These are phyloP conservation scores for Misopates orontium DNA, from an alignment of 257 asterid species.

Conservation along the genomic window DNA sequence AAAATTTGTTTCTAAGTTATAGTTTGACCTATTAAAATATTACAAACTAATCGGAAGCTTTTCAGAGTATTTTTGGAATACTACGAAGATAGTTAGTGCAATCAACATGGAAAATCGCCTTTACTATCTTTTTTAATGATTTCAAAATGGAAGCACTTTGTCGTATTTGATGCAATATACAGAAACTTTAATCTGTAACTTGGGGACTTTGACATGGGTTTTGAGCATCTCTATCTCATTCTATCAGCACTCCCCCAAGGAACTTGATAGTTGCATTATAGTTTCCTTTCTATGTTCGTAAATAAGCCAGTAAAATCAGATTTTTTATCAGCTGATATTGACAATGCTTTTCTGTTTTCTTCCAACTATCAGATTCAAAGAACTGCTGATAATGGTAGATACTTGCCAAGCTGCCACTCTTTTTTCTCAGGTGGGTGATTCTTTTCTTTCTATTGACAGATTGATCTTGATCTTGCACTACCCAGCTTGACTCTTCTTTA, in stretches of 20 bases:
- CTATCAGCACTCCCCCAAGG: neutral
- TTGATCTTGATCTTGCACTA: neutral
- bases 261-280: neutral
- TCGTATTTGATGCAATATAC: too few species aligned
- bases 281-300: conserved; percentile 9
- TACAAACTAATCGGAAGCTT: too few species aligned
- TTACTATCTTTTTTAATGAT: too few species aligned
- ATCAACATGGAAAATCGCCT: too few species aligned
- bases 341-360: conserved; percentile 27
- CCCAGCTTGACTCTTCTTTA: conserved; percentile 13
- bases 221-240: neutral
- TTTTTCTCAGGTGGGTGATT: conserved; percentile 73
- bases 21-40: too few species aligned
- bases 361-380: conserved; percentile 74
- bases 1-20: too few species aligned
- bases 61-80: too few species aligned
- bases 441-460: conserved; percentile 14
- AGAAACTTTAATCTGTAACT: too few species aligned
- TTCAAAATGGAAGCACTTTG: too few species aligned
- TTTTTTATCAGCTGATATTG: conserved; percentile 13
- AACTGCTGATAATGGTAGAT: conserved; percentile 95
- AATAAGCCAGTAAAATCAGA: conserved; percentile 15
- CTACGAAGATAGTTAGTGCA: too few species aligned
- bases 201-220: conserved; percentile 19
- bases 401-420: conserved; percentile 99